A percentile compares a stretch with the other conserved stretches of the same genome.
phyloP scores from a whole-genome alignment of 768 basidiomycete genomes.

The Mrakia hoshinonis region DNA sequence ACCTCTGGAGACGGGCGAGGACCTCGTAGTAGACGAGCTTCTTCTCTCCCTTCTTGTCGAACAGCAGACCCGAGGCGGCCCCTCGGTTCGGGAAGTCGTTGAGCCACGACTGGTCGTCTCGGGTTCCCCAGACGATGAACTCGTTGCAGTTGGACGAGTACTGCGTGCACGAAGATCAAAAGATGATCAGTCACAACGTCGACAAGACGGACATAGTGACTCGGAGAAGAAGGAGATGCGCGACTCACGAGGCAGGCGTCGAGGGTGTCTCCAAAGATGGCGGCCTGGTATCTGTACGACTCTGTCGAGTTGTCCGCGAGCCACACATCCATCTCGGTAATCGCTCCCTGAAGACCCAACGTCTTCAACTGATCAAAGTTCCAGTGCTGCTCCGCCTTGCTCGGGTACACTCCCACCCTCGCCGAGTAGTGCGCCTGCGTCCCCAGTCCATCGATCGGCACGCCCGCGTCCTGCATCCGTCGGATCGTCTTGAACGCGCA shows the following conservation, averaged over 20 bases:
- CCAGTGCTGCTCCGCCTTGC: conserved; percentile 18
- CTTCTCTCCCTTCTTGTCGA: conserved; percentile 23
- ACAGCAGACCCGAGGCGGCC: background rate
- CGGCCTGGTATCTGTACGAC: conserved; percentile 5
- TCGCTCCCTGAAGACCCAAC: conserved; percentile 18
- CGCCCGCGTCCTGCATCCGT: background rate
- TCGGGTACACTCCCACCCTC: background rate
- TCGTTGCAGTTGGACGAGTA: conserved; percentile 29
- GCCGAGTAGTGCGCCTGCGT: conserved; percentile 1
- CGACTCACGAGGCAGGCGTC: conserved; percentile 18
- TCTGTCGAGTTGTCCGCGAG: conserved; percentile 20
- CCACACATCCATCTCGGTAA: conserved; percentile 30
- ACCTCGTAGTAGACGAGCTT: conserved; percentile 30
- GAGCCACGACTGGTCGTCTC: conserved; percentile 28
- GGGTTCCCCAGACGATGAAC: conserved; percentile 27
- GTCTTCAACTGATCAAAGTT: conserved; percentile 19
- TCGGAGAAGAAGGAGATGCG: too few species aligned
- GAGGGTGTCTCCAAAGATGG: conserved; percentile 18
- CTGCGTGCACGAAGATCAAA: background rate
- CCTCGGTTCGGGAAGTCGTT: conserved; percentile 10
- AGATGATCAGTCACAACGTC: background rate
- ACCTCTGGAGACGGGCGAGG: conserved; percentile 20
- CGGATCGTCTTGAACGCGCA: conserved; percentile 5
- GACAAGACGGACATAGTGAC: too few species aligned
- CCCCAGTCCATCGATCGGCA: conserved; percentile 17